These are phyloP conservation scores for Logfia minima DNA, from an alignment of 129 eudicot species.

Conservation along the genomic window DNA sequence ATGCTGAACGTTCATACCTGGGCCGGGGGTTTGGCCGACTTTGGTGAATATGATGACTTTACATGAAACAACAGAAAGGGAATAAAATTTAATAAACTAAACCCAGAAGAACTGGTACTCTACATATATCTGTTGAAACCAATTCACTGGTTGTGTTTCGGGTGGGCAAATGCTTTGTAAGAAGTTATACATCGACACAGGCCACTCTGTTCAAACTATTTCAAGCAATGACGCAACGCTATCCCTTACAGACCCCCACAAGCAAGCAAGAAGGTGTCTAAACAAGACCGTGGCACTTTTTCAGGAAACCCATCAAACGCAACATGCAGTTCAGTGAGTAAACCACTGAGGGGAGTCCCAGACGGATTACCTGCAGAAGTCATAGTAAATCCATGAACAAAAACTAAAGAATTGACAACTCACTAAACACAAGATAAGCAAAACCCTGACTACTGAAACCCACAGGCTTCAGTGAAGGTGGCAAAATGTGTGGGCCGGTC, in stretches of 20 bases:
- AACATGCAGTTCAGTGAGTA: conserved; percentile 7
- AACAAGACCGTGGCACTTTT: conserved; percentile 11
- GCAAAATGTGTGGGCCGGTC: neutral
- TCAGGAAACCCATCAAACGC: conserved; percentile 28
- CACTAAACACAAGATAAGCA: neutral
- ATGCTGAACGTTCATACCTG: neutral
- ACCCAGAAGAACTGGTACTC: conserved; percentile 35
- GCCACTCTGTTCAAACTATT: conserved; percentile 28
- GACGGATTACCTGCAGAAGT: conserved; percentile 22
- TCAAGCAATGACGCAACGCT: conserved; percentile 30
- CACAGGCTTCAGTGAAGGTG: neutral
- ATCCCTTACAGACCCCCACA: conserved; percentile 32
- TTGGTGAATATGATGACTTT: neutral
- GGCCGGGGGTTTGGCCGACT: neutral
- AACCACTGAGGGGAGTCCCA: conserved; percentile 18
- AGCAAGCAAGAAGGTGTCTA: conserved; percentile 3
- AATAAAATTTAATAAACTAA: conserved; percentile 30
- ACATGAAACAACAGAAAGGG: conserved; percentile 14
- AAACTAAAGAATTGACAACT: neutral
- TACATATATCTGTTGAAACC: conserved; percentile 32
- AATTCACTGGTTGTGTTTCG: conserved; percentile 24
- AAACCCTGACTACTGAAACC: neutral
- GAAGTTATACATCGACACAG: conserved; percentile 30
- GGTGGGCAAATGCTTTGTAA: conserved; percentile 33
- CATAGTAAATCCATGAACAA: neutral